Evolutionary conservation across 2,329 filamentous ascomycete genomes (phyloP).

Genomic region (Colletotrichum chlorophyti): DNA sequence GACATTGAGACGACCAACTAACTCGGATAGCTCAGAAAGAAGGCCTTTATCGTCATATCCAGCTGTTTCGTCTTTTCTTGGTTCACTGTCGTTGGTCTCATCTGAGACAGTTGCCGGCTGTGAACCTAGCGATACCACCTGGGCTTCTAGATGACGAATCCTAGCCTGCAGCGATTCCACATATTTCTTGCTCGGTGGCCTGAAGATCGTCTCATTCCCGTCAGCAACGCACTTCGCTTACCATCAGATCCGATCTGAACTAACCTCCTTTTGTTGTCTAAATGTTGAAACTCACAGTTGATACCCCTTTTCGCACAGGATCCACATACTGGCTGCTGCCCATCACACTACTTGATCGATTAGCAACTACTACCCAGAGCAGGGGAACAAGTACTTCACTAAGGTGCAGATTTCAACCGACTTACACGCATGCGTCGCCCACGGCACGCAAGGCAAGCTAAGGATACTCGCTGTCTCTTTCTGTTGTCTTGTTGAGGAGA

Average conservation of each 20-base stretch:
- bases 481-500: neutral
- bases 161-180: constrained; percentile 32
- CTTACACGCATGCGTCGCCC: constrained; percentile 27
- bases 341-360: constrained; percentile 21
- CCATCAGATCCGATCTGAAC: neutral
- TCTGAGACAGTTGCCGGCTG: neutral
- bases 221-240: neutral
- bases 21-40: constrained; percentile 27
- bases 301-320: constrained; percentile 17
- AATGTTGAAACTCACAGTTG: constrained; percentile 23
- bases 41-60: constrained; percentile 21
- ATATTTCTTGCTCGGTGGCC: constrained; percentile 34
- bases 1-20: constrained; percentile 25
- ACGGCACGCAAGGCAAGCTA: constrained; percentile 30
- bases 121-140: constrained; percentile 14
- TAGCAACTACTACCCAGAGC: neutral
- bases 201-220: neutral
- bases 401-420: neutral
- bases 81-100: neutral
- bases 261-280: constrained; percentile 27
- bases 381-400: neutral
- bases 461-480: constrained; percentile 28
- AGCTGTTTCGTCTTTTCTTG: neutral
- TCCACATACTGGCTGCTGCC: constrained; percentile 21
- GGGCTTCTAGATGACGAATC: constrained; percentile 28